A percentile compares a stretch with the other conserved stretches of the same genome.
These are phyloP conservation scores for Melastoma candidum DNA, from an alignment of 441 rosid genomes.

Conservation along the genomic window DNA sequence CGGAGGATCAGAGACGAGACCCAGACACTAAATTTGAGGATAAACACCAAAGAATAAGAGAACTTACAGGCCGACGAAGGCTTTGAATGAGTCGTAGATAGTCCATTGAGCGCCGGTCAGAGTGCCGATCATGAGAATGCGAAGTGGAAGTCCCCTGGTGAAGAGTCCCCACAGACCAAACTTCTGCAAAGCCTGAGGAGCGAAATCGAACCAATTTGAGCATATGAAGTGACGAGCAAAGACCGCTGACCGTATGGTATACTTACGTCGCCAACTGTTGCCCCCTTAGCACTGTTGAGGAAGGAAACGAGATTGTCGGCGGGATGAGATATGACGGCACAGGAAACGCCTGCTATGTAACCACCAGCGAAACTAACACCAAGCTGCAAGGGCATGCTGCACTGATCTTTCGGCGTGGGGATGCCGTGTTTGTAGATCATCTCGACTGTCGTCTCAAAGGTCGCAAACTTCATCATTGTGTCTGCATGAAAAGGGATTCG, in stretches of 20 bases:
- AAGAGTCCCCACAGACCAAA: constrained; percentile 78
- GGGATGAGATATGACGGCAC: constrained; percentile 84
- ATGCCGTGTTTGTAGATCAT: constrained; percentile 82
- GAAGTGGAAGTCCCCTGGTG: constrained; percentile 97
- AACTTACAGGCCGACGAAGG: constrained; percentile 86
- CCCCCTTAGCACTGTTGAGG: constrained; percentile 91
- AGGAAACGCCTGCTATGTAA: constrained; percentile 81
- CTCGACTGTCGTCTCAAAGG: constrained; percentile 95
- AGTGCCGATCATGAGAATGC: constrained; percentile 98
- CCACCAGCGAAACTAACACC: constrained; percentile 97
- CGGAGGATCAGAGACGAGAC: too few relatives aligned
- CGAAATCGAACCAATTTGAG: neutral
- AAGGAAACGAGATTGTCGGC: constrained; percentile 97
- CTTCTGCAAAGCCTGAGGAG: constrained; percentile 89
- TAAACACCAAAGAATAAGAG: neutral
- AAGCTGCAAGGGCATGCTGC: constrained; percentile 83
- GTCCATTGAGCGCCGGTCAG: constrained; percentile 99
- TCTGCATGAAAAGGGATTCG: constrained; percentile 29
- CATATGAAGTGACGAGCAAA: neutral
- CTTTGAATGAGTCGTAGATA: constrained; percentile 94
- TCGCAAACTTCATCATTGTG: constrained; percentile 99
- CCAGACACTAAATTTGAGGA: too few relatives aligned
- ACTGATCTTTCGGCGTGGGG: constrained; percentile 79
- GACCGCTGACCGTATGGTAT: neutral
- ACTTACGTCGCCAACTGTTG: constrained; percentile 76